A percentile compares a stretch with the other conserved stretches of the same genome.
These are phyloP conservation scores for Mytilinidion resinicola DNA, from an alignment of 495 filamentous ascomycete genomes.

Conservation along the genomic window DNA sequence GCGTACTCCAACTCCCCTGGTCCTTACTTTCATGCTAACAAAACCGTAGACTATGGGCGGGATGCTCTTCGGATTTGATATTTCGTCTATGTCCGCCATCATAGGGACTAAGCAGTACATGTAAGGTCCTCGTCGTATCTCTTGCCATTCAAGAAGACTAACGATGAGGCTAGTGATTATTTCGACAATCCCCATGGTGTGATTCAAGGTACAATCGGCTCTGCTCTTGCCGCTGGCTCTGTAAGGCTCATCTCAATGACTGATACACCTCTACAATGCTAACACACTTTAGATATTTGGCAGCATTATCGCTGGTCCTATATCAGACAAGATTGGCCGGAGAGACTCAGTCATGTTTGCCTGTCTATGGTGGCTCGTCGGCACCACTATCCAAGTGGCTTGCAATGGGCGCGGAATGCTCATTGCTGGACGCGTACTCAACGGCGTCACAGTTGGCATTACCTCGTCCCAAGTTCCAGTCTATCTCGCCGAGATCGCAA, in stretches of 20 bases:
- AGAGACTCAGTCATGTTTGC: slow-evolving; percentile 59
- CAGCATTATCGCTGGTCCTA: slow-evolving; percentile 54
- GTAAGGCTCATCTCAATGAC: too few species aligned
- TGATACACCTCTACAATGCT: too few species aligned
- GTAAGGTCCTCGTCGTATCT: background rate
- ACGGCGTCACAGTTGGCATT: slow-evolving; percentile 67
- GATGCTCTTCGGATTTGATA: slow-evolving; percentile 56
- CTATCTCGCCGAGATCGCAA: slow-evolving; percentile 70
- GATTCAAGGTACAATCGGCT: slow-evolving; percentile 58
- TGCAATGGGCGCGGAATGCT: slow-evolving; percentile 55
- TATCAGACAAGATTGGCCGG: slow-evolving; percentile 62
- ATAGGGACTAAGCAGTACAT: slow-evolving; percentile 64
- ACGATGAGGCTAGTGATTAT: slow-evolving; percentile 8
- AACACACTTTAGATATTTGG: too few species aligned
- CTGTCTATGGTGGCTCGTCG: slow-evolving; percentile 64
- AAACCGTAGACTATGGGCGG: slow-evolving; percentile 5
- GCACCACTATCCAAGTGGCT: slow-evolving; percentile 60
- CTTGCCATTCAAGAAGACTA: background rate
- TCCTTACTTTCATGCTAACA: background rate
- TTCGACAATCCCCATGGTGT: slow-evolving; percentile 24
- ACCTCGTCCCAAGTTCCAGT: slow-evolving; percentile 75
- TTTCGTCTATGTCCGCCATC: slow-evolving; percentile 67
- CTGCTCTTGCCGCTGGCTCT: slow-evolving; percentile 62
- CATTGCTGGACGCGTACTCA: slow-evolving; percentile 64
- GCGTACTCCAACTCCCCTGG: slow-evolving; percentile 2